Base-by-base conservation (phyloP, 2,329 filamentous ascomycete species). In the Acrodontium crateriforme region DNA sequence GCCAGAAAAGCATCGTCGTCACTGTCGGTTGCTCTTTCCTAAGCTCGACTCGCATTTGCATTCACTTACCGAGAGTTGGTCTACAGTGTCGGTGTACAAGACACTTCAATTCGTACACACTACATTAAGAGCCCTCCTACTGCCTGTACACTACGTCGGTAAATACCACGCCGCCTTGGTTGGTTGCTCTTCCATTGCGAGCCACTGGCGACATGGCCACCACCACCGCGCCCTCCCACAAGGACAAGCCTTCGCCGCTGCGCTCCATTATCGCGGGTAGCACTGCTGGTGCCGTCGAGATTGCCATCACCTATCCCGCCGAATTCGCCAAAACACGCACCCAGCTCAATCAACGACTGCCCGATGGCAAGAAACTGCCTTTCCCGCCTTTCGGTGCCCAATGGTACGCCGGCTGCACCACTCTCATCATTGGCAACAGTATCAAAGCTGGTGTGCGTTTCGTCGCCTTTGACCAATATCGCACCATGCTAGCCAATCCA, bases 341-440 rank as follows among this genome's bases (percentile, higher is more conserved):
- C 31, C 89, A 95, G 58, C 74, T 98, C 49, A 98, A 98, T 56
- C 74, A 78, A 42, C 73, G 76, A 44, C 65, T 95, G 47, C 66
- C 79, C 26, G 75, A 78, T 30, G 78, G 76, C 25, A 66, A 91
- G 63, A 94, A 92, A 62, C 69, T 94, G 16, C 84, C 87, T 29
- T 94, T 83, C 80, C 89, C 89, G 23, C 81, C 82, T 8, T 95
- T 95, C 49, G 89, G 89, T 26, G 65, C 60, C 44, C 83, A 92
- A 56, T 98, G 89, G 89, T 98, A 98, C 56, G 87, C 89, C 9
- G 89, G 89, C 19, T 98, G 89, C 62, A 95, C 89, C 25, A 95
- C 89, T 16, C 61, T 94, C 52, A 92, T 98, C 34, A 83, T 95
- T 42, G 89, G 89, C 36, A 98, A 98, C 60, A 91, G 84, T 29